Base-by-base conservation (phyloP, 2,329 filamentous ascomycete species). In the Penicillium sp. region DNA sequence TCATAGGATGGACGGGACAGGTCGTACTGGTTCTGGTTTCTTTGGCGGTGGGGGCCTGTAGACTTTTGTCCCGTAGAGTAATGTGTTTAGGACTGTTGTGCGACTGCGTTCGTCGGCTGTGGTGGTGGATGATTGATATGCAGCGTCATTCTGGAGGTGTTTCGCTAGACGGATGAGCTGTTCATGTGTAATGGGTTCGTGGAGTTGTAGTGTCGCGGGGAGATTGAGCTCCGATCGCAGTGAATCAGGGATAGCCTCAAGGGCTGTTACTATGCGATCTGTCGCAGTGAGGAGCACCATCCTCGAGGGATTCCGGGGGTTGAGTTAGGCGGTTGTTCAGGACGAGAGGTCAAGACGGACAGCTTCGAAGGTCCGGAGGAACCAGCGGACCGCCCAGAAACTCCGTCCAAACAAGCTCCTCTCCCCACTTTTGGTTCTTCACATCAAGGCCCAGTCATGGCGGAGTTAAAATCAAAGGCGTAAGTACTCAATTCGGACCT, bases 11-110 rank as follows among this genome's bases (percentile, higher is more conserved):
- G 51, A 24, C 47, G 30, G 17, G 13, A 24, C 38, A 3, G 37
- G 53, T 13, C 33, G 65, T 81, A 94, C 91, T 13, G 89, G 90
- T 73, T 93, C 89, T 2, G 88, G 85, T 73, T 93, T 96, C 4
- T 90, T 88, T 5, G 89, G 86, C 15, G 91, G 90, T n/a, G 93
- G 92, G n/a, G 91, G 86, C 10, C 88, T 78, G 76, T 96, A 96
- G 65, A 96, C 80, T 58, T 75, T 83, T 28, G 92, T 87, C 50
- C 92, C 91, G 59, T 82, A 85, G 10, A 98, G 83, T 35, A 98
- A 85, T 37, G 80, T 73, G 68, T 94, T 90, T 13, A 98, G 83
- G 17, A 83, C 86, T 61, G 79, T 65, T 8, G 54, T 58, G 4
- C 30, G 53, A 9, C 45, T 50, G 12, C 50, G 22, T 26, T 56